A percentile compares a stretch with the other conserved stretches of the same genome.
phyloP scores from a whole-genome alignment of 2,329 filamentous ascomycete genomes.

The Neofusicoccum ribis region DNA sequence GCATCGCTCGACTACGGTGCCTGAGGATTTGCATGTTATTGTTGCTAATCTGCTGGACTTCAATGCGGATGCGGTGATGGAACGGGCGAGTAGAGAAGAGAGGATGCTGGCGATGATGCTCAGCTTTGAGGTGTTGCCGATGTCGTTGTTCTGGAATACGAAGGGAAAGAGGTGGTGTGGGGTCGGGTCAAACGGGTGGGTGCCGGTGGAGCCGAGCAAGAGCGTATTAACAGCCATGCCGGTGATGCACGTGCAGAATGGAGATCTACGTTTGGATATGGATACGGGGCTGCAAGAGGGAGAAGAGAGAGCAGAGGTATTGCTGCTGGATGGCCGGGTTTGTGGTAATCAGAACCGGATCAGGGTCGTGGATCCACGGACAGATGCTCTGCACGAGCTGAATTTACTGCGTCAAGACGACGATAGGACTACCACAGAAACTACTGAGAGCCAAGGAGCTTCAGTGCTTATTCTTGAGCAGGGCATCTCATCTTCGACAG shows the following conservation, averaged over 20 bases:
- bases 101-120: slow-evolving; percentile 18
- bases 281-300: background rate
- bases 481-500: background rate
- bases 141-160: slow-evolving; percentile 21
- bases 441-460: background rate
- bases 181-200: slow-evolving; percentile 18
- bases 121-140: slow-evolving; percentile 18
- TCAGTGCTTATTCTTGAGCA: background rate
- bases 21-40: slow-evolving; percentile 22
- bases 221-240: background rate
- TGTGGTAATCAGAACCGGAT: background rate
- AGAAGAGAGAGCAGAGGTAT: background rate
- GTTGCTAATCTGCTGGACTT: slow-evolving; percentile 23
- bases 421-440: background rate
- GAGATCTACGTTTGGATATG: background rate
- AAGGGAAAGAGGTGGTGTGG: background rate
- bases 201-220: slow-evolving; percentile 7
- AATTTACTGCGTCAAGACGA: background rate
- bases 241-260: background rate
- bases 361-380: background rate
- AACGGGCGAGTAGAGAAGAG: background rate
- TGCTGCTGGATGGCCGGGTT: background rate
- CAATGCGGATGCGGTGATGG: slow-evolving; percentile 15
- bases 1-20: slow-evolving; percentile 22
- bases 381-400: background rate